phyloP scores from a whole-genome alignment of 768 basidiomycete species.

The Agaricus blazei region DNA sequence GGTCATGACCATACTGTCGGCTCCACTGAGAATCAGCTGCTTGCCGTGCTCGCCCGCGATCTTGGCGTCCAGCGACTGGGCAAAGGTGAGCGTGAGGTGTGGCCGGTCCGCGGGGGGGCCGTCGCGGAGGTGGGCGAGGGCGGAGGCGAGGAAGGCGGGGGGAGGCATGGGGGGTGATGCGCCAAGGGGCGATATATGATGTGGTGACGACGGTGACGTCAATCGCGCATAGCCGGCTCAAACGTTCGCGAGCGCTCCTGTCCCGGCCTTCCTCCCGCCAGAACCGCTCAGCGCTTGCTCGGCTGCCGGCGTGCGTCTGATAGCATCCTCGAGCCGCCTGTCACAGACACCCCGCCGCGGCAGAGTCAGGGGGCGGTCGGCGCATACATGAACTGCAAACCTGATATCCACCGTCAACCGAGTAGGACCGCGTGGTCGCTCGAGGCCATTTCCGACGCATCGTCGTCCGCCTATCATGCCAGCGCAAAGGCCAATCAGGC shows the following conservation, averaged over 20 bases:
- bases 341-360: too few relatives aligned
- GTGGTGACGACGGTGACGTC: background rate
- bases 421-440: background rate
- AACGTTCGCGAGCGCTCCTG: too few relatives aligned
- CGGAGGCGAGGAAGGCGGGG: conserved; percentile 16
- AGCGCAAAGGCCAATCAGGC: background rate
- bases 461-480: background rate
- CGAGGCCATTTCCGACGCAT: background rate
- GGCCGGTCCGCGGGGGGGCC: conserved; percentile 31
- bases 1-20: conserved; percentile 89
- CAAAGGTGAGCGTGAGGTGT: conserved; percentile 77
- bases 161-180: background rate
- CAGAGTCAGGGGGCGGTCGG: background rate
- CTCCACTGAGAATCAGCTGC: conserved; percentile 80
- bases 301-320: too few relatives aligned
- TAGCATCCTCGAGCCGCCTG: too few relatives aligned
- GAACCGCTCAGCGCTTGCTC: too few relatives aligned
- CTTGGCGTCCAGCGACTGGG: conserved; percentile 82
- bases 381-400: background rate
- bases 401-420: background rate
- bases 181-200: background rate
- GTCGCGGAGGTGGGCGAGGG: conserved; percentile 18
- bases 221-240: too few relatives aligned
- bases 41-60: conserved; percentile 72
- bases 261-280: too few relatives aligned